Evolutionary conservation across 345 rosid genomes (phyloP), one percentile per base, ranked within the genome.

Genomic region (Linum tenue): DNA sequence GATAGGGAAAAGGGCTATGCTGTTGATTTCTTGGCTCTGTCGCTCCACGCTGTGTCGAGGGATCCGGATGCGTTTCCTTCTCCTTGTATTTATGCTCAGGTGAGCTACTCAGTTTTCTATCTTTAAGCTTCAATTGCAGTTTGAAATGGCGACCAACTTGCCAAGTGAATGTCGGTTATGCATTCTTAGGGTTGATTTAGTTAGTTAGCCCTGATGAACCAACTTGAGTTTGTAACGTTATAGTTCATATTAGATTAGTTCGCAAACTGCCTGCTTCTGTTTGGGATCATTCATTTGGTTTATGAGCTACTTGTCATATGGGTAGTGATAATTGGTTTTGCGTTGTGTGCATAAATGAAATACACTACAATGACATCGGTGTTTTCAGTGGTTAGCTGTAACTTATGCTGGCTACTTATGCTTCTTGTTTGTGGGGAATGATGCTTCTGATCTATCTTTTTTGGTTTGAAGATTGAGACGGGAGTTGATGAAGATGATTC

Each of bases 1-100:
- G 94, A 89, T 64, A 64, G 75, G 67, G 65, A 72, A 7, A 89
- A 80, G 75, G 97, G 99, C 15, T 95, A 85, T 31, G 88, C 96
- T 0, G 94, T 95, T 48, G 90, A 86, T 84, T 91, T 91, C 81
- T 77, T 87, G 75, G 82, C 92, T 35, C 64, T 95, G 16, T 89
- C 94, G 7, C 88, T 95, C 56, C 99, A 95, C 43, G 99, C 98
- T 0, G 86, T 91, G 3, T 95, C 97, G 3, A 81, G 86, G 73
- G 96, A 95, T 67, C 99, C 94, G 0, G 94, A 84, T 69, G 84
- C 96, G 43, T 95, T 84, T 69, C 75, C 86, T 38, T 80, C 91
- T 76, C 97, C 99, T 67, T 95, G 97, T 73, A 80, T 95, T 53
- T 84, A 95, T 56, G 70, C 94, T 67, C 99, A 89, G 90, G 99